phyloP scores from a whole-genome alignment of 176 grass and related monocot species.

The Triticum turgidum region DNA sequence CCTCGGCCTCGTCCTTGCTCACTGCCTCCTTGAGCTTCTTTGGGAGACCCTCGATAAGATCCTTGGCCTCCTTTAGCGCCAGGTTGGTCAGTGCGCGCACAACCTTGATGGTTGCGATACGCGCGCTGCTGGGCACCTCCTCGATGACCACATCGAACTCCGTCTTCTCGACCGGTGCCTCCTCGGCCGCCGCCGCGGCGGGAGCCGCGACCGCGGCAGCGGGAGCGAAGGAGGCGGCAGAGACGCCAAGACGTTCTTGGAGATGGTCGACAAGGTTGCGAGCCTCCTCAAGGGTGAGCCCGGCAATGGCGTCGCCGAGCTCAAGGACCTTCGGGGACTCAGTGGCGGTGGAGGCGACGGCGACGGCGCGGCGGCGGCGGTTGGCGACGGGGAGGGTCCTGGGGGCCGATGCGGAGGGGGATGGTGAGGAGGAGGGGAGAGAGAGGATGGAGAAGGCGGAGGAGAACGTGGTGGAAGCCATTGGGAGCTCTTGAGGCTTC shows the following conservation, averaged over 20 bases:
- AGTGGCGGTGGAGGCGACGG: constrained; percentile 37
- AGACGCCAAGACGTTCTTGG: constrained; percentile 76
- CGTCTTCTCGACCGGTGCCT: constrained; percentile 57
- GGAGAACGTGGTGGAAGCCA: constrained; percentile 63
- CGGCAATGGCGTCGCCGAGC: constrained; percentile 65
- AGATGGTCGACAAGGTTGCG: constrained; percentile 73
- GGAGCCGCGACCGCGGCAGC: constrained; percentile 57
- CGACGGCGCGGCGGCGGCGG: constrained; percentile 29
- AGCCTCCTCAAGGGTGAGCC: constrained; percentile 85
- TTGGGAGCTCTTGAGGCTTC: constrained; percentile 9
- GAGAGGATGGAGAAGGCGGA: constrained; percentile 56
- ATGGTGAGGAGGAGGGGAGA: constrained; percentile 35
- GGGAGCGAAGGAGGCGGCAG: constrained; percentile 59
- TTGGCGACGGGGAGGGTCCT: constrained; percentile 15
- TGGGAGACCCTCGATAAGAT: constrained; percentile 84
- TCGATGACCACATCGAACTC: constrained; percentile 90
- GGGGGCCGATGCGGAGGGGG: constrained; percentile 3
- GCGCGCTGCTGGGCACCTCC: constrained; percentile 72
- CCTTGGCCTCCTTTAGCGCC: constrained; percentile 86
- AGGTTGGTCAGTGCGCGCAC: constrained; percentile 70
- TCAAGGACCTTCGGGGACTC: constrained; percentile 65
- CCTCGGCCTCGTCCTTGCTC: constrained; percentile 77
- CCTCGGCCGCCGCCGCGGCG: constrained; percentile 27
- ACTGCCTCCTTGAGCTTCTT: constrained; percentile 87
- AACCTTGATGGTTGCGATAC: constrained; percentile 81